Conservation (phyloP, 2,329 filamentous ascomycete species). For the Coleophoma crateriformis region DNA sequence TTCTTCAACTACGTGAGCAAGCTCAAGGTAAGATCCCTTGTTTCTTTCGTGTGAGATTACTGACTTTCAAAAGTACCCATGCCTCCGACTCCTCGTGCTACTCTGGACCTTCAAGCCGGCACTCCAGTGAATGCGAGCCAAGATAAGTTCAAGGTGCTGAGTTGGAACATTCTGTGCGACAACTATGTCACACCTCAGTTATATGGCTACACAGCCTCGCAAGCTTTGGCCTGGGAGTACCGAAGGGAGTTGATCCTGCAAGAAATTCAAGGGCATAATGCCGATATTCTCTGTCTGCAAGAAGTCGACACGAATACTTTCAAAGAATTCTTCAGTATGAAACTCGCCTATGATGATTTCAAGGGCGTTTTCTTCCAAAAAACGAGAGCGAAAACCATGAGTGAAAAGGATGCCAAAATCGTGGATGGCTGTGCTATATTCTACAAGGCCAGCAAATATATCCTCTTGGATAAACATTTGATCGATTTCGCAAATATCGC, state of each 20-base stretch:
- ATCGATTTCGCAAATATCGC: conserved; percentile 89
- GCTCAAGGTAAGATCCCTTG: conserved; percentile 64
- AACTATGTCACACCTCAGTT: conserved; percentile 79
- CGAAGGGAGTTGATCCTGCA: conserved; percentile 77
- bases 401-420: conserved; percentile 77
- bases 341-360: conserved; percentile 82
- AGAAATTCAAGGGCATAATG: conserved; percentile 72
- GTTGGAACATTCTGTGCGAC: conserved; percentile 95
- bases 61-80: conserved; percentile 55
- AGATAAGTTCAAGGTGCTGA: conserved; percentile 78
- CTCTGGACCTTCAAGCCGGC: conserved; percentile 72
- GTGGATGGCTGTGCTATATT: conserved; percentile 97
- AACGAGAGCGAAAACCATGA: conserved; percentile 85
- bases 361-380: conserved; percentile 93
- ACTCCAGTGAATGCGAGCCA: conserved; percentile 41
- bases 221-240: conserved; percentile 81
- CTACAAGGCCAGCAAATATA: conserved; percentile 92
- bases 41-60: conserved; percentile 12
- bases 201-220: conserved; percentile 86
- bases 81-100: conserved; percentile 70
- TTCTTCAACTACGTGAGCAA: conserved; percentile 76
- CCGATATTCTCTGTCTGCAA: conserved; percentile 89
- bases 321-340: conserved; percentile 84
- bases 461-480: conserved; percentile 87
- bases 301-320: conserved; percentile 91